Evolutionary conservation across 2,329 filamentous ascomycete species (phyloP).

Genomic region (Pyrenophora teres): DNA sequence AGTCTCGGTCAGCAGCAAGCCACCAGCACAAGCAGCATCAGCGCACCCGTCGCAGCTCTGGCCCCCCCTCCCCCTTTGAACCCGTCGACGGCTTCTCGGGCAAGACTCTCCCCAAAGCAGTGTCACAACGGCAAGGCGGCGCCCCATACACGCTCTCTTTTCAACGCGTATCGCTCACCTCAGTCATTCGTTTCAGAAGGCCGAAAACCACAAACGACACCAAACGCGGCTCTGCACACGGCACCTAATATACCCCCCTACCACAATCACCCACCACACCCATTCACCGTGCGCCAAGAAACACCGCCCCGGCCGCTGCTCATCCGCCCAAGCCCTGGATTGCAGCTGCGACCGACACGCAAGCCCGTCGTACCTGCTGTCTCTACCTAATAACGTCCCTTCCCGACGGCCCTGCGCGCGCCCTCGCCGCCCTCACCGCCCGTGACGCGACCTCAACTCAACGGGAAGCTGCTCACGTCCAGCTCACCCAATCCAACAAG

Average conservation of each 20-base stretch:
- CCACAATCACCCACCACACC: slow-evolving; percentile 5
- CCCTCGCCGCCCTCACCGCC: not conserved
- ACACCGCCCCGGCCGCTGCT: slow-evolving; percentile 25
- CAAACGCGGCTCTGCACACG: slow-evolving; percentile 11
- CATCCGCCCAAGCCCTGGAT: slow-evolving; percentile 24
- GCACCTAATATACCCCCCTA: slow-evolving; percentile 20
- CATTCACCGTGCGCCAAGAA: slow-evolving; percentile 27
- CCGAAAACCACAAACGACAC: slow-evolving; percentile 7
- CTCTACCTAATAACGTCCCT: not conserved
- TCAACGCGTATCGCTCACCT: slow-evolving; percentile 37
- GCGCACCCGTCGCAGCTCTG: not conserved
- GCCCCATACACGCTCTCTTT: slow-evolving; percentile 13
- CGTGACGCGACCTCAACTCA: not conserved
- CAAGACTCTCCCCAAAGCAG: slow-evolving; percentile 22
- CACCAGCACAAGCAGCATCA: slow-evolving; percentile 5
- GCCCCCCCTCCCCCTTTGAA: slow-evolving; percentile 13
- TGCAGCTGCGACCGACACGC: slow-evolving; percentile 15
- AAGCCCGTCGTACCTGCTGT: slow-evolving; percentile 1
- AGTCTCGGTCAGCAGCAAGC: slow-evolving; percentile 6
- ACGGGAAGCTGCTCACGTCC: slow-evolving; percentile 5
- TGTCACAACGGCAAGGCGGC: slow-evolving; percentile 22
- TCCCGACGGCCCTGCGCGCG: not conserved
- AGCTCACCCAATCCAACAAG: slow-evolving; percentile 8
- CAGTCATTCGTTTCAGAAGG: slow-evolving; percentile 47
- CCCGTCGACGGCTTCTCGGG: slow-evolving; percentile 17